Evolutionary conservation across 345 rosid genomes (phyloP), one percentile per base, ranked within the genome.

Genomic region (Punica granatum): DNA sequence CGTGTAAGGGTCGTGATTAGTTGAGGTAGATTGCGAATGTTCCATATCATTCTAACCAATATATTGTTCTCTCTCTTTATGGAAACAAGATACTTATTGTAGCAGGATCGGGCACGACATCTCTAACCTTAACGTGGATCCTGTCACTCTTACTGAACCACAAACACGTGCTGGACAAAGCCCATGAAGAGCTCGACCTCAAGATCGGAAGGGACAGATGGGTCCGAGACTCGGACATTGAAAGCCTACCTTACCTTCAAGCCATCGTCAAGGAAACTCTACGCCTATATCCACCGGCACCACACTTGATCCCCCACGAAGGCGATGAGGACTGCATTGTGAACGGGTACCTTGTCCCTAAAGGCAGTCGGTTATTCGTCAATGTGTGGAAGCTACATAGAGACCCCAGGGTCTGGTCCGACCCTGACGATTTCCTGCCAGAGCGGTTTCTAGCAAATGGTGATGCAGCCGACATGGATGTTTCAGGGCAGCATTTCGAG

Each of bases 261-360:
- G 90, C 96, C 13, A 76, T 84, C 25, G n/a, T 83, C 69, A 88
- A 84, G 73, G 95, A 88, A 73, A 79, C 87, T 7, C 70, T 86
- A 32, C 74, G 90, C 13, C 49, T 88, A 23, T 82, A 84, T 70
- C 92, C 95, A 19, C 81, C 83, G 1, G 81, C 70, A 9, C 90
- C 95, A 1, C 84, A 84, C 19, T 69, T 74, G 44, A 85, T 84
- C 9, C 92, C 79, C 18, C 76, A 85, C 26, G 83, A 81, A 43
- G 84, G 83, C 44, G 62, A 60, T 64, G 79, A 80, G 64, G 89
- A 86, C 56, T 82, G 89, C 74, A 82, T 46, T 0, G 62, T 88
- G 23, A 72, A 68, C 0, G 88, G 87, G 46, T 84, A 80, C 64
- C 65, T n/a, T n/a, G 41, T 84, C 35, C 34, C 78, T 14, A 56